Evolutionary conservation across 345 rosid species (phyloP), one percentile per base, ranked within the genome.

Genomic region (Syzygium jambos): DNA sequence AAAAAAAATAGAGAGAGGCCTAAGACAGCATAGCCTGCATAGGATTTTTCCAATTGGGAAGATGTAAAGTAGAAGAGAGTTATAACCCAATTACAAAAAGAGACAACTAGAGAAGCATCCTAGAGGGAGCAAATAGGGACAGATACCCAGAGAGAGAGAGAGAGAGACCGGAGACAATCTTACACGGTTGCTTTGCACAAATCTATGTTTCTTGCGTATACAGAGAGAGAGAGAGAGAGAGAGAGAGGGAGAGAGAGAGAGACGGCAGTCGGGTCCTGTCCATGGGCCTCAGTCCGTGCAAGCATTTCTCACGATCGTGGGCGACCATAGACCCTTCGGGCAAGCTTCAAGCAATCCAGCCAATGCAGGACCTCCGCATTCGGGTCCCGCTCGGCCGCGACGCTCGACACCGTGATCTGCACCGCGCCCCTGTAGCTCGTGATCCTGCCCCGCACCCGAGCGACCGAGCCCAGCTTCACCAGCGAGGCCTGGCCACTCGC

Each of bases 351-450:
- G 87, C 98, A 96, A 54, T 95, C 94, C 92, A 96, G 83, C 95
- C 95, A 96, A 85, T 96, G 97, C 88, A 97, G 89, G 77, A 94
- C 91, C 92, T 97, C 96, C n/a, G 89, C 91, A 86, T 96, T 96
- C 3, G 98, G 99, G 86, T 97, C 98, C 86, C 93, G 93, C 94
- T 96, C 98, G 12, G 89, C 84, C 52, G 92, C 94, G 80, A 92
- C 93, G 86, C 92, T 95, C 9, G 94, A 91, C 13, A 91, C 96
- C 5, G 96, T 93, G 84, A 96, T 90, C 96, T 95, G 98, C 86
- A 94, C 88, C 63, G 23, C 87, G 56, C 94, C 97, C 87, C 98
- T 89, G 87, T 92, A 95, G 52, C 88, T 88, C 29, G 92, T 86
- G 41, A 97, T 90, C 90, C 95, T 93, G 17, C 99, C 98, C 22